phyloP scores from a whole-genome alignment of 805 yeast genomes.

The Helenozyma rhizophorensis region DNA sequence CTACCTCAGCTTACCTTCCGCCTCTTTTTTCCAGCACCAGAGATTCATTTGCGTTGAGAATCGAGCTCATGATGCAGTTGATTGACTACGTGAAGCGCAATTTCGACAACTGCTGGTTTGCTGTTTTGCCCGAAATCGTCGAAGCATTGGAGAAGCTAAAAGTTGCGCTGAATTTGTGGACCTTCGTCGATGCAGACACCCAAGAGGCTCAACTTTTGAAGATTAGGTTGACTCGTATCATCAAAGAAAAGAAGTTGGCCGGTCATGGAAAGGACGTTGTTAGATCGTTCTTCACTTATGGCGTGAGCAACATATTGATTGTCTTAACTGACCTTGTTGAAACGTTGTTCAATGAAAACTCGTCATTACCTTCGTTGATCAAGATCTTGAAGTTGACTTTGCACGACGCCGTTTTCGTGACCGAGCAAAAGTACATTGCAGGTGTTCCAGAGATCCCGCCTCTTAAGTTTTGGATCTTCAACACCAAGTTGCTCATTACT shows the following conservation, averaged over 20 bases:
- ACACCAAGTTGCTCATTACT: conserved; percentile 31
- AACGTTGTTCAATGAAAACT: conserved; percentile 12
- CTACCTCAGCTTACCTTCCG: conserved; percentile 56
- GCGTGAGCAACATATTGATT: conserved; percentile 20
- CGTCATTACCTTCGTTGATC: conserved; percentile 14
- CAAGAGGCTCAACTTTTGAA: conserved; percentile 10
- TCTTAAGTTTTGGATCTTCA: conserved; percentile 46
- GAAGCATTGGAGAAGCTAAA: conserved; percentile 31
- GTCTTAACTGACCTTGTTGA: conserved; percentile 28
- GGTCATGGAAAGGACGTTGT: conserved; percentile 15
- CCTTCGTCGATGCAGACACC: conserved; percentile 10
- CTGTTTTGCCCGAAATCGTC: conserved; percentile 32
- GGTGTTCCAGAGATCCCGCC: conserved; percentile 22
- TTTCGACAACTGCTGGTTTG: conserved; percentile 35
- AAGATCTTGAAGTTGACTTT: conserved; percentile 23
- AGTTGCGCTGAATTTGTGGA: conserved; percentile 46
- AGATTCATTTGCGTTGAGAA: conserved; percentile 50
- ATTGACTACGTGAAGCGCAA: conserved; percentile 43
- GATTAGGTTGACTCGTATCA: conserved; percentile 8
- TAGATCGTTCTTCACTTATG: conserved; percentile 24
- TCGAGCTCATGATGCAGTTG: conserved; percentile 40
- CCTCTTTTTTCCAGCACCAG: conserved; percentile 46
- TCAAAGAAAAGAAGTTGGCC: conserved; percentile 6
- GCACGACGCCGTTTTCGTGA: conserved; percentile 29
- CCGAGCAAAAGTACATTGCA: conserved; percentile 37